Conservation (phyloP, 805 yeast genomes). For the Soucietia sequanensis region DNA sequence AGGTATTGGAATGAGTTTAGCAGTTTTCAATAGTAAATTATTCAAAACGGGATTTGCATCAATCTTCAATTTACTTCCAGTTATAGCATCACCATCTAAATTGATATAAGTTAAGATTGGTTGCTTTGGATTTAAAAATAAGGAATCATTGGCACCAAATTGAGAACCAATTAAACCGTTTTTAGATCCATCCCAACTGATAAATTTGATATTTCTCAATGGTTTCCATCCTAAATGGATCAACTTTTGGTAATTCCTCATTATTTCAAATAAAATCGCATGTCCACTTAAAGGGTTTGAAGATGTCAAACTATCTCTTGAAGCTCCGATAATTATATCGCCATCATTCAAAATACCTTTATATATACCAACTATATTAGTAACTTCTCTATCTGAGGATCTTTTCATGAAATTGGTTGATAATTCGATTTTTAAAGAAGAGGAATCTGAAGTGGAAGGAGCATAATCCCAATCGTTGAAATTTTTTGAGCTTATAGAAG, state of each 20-base stretch:
- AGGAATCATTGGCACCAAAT: constrained; percentile 18
- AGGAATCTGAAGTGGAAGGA: constrained; percentile 16
- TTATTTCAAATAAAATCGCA: constrained; percentile 37
- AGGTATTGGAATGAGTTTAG: constrained; percentile 33
- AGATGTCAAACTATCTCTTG: constrained; percentile 36
- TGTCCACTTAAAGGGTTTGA: constrained; percentile 39
- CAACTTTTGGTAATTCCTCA: constrained; percentile 33
- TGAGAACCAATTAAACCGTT: constrained; percentile 34
- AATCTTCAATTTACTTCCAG: constrained; percentile 35
- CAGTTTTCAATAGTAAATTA: constrained; percentile 24
- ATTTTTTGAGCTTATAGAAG: constrained; percentile 1
- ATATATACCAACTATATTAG: constrained; percentile 31
- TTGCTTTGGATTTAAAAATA: constrained; percentile 15
- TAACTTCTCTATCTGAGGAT: constrained; percentile 12
- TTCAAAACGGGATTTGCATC: constrained; percentile 37
- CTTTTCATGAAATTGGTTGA: constrained; percentile 12
- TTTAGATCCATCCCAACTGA: constrained; percentile 41
- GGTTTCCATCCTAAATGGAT: constrained; percentile 42
- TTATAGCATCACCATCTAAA: constrained; percentile 37
- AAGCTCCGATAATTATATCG: constrained; percentile 38
- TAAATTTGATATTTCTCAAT: constrained; percentile 35
- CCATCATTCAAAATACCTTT: constrained; percentile 41
- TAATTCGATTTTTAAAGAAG: constrained; percentile 13
- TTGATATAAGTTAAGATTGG: constrained; percentile 37
- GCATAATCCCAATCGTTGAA: constrained; percentile 23